Conservation (phyloP, 1,139 yeast genomes). For the Debaryomycetaceae sp. region DNA sequence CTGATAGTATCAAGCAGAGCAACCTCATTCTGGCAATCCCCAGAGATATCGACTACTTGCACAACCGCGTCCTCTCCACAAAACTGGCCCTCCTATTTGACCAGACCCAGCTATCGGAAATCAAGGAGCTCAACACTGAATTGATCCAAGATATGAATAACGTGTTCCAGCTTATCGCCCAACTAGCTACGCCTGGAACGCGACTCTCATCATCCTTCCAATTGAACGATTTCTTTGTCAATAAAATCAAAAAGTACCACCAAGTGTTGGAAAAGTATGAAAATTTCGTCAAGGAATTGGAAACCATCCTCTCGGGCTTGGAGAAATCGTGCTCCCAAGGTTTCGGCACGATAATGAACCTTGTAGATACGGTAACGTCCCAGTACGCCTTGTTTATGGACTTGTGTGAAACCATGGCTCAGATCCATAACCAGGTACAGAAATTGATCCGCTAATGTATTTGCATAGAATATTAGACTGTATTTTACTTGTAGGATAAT, state of each 20-base stretch:
- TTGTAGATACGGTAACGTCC: conserved; percentile 61
- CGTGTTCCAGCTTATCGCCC: conserved; percentile 56
- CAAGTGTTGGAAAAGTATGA: conserved; percentile 61
- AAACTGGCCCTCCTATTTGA: conserved; percentile 53
- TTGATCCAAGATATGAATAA: conserved; percentile 57
- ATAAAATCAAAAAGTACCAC: conserved; percentile 59
- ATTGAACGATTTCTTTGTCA: conserved; percentile 35
- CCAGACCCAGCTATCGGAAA: conserved; percentile 21
- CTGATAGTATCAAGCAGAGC: conserved; percentile 53
- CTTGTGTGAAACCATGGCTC: conserved; percentile 82
- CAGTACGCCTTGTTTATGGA: conserved; percentile 86
- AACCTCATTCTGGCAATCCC: conserved; percentile 73
- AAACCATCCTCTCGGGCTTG: conserved; percentile 31
- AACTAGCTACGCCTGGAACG: conserved; percentile 58
- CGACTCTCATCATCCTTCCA: conserved; percentile 46
- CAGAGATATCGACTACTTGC: conserved; percentile 66
- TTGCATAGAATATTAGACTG: conserved; percentile 1
- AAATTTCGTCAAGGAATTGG: conserved; percentile 63
- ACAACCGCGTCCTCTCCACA: conserved; percentile 51
- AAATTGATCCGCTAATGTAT: no score
- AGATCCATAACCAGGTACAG: conserved; percentile 61
- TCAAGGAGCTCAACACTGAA: conserved; percentile 42
- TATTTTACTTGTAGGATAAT: no score
- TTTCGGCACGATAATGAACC: conserved; percentile 41
- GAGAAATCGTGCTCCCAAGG: conserved; percentile 37